phyloP scores from a whole-genome alignment of 306 rosid species.

The Cucurbita pepo region DNA sequence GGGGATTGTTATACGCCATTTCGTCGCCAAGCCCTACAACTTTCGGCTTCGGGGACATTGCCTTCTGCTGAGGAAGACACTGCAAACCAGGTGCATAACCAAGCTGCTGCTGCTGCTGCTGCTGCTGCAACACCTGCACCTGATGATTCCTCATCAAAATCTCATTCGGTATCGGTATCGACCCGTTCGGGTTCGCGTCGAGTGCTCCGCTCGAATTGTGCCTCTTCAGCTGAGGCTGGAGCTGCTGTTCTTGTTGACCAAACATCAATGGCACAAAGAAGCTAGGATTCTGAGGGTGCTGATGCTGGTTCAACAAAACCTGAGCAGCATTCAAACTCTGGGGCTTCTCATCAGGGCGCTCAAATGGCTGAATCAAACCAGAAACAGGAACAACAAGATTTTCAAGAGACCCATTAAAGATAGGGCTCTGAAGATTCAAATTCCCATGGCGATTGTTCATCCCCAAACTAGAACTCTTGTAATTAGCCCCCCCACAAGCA shows the following conservation, averaged over 20 bases:
- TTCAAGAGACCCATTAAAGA: conserved; percentile 5
- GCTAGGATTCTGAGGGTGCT: conserved; percentile 15
- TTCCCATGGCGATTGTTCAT: not conserved
- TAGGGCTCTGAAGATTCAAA: conserved; percentile 12
- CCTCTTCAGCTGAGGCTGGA: conserved; percentile 23
- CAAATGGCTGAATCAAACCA: conserved; percentile 4
- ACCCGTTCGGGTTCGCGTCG: conserved; percentile 4
- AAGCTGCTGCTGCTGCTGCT: conserved; percentile 10
- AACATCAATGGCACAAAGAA: conserved; percentile 16
- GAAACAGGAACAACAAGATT: conserved; percentile 14
- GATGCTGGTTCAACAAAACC: conserved; percentile 12
- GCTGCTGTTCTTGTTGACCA: conserved; percentile 18
- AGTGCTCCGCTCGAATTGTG: conserved; percentile 14
- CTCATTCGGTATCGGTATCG: conserved; percentile 20
- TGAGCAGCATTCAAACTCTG: conserved; percentile 22
- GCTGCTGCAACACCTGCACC: conserved; percentile 10
- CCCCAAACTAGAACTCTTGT: conserved; percentile 15
- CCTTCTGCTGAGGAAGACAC: conserved; percentile 23
- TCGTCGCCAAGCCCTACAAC: conserved; percentile 6
- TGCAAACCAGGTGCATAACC: conserved; percentile 23
- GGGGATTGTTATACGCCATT: conserved; percentile 2
- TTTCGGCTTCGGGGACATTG: conserved; percentile 17
- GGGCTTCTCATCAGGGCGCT: conserved; percentile 22
- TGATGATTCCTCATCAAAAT: conserved; percentile 18
- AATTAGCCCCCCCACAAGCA: conserved; percentile 1